A percentile compares a stretch with the other conserved stretches of the same genome.
Conservation (phyloP, 345 rosid genomes). For the Punica granatum region DNA sequence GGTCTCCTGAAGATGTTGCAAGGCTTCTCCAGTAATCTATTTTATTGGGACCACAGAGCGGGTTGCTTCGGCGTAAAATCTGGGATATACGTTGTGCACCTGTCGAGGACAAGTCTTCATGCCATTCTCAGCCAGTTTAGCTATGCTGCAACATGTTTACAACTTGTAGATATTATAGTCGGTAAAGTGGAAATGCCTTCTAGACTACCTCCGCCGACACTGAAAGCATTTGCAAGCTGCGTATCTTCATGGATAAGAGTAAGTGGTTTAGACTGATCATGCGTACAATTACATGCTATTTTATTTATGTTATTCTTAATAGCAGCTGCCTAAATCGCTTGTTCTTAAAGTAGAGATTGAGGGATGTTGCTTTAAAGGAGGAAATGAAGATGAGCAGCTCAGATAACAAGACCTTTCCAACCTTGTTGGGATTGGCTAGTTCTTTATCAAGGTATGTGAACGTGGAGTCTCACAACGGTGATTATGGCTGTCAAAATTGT, state of each 20-base stretch:
- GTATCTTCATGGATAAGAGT: slow-evolving; percentile 77
- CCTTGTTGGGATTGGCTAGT: slow-evolving; percentile 75
- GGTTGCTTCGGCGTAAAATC: slow-evolving; percentile 31
- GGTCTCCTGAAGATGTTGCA: slow-evolving; percentile 66
- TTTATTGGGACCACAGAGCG: slow-evolving; percentile 49
- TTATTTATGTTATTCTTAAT: neutral
- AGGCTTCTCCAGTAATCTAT: slow-evolving; percentile 58
- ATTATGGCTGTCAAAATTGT: neutral
- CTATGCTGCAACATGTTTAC: slow-evolving; percentile 69
- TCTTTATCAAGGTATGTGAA: slow-evolving; percentile 62
- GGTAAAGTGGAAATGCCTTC: slow-evolving; percentile 23
- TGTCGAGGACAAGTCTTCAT: slow-evolving; percentile 59
- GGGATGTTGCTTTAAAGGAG: slow-evolving; percentile 76
- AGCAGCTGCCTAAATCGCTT: neutral
- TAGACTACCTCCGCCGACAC: slow-evolving; percentile 46
- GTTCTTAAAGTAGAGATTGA: slow-evolving; percentile 43
- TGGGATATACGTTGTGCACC: slow-evolving; percentile 61
- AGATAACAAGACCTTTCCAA: slow-evolving; percentile 35
- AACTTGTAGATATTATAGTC: slow-evolving; percentile 50
- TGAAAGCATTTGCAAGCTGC: slow-evolving; percentile 64
- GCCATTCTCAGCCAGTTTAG: slow-evolving; percentile 48
- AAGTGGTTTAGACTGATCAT: slow-evolving; percentile 6
- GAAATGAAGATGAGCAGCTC: slow-evolving; percentile 53
- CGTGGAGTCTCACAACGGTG: neutral
- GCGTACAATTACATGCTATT: neutral